Evolutionary conservation across 805 yeast genomes (phyloP), one percentile per base, ranked within the genome.

Genomic region (Starmerella vaccinii): DNA sequence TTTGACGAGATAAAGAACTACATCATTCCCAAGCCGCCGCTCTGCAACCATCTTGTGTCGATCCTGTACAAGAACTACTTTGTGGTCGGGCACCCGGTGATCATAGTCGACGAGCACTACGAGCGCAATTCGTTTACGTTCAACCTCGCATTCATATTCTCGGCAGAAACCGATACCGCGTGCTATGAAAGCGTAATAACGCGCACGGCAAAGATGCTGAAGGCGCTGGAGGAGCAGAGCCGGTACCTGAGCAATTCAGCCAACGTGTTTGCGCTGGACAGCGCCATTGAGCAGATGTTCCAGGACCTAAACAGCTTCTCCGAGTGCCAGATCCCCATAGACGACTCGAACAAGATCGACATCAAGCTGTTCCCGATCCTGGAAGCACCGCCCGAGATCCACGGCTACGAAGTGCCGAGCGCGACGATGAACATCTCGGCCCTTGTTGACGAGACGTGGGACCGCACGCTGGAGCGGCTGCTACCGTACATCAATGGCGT

Each of bases 221-320:
- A 80, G 58, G 94, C 87, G 0, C 68, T 92, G 42, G 98, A 92
- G 59, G 96, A 89, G 59, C 98, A 92, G 65, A 78, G 79, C 47
- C 85, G 79, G 59, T 70, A 84, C 40, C 65, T 92, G 27, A 85
- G 95, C 5, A 69, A 71, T 46, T 49, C 55, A 2, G 68, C 76
- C 2, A 69, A 71, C 43, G 74, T 73, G 49, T 63, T 56, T 10
- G 75, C 81, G 0, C 78, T 94, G 40, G 83, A 81, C 58, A 82
- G 85, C 58, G 70, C 90, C 48, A 77, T 92, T 21, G 87, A 86
- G 64, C 96, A 92, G 64, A 76, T 92, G n/a, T 89, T 75, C 62
- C 96, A 89, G 65, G 99, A 92, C 65, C 71, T 92, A 57, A 94
- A 92, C 67, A 87, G 85, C 63, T 94, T 89, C 67, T 86, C 95